Conservation (phyloP, 768 basidiomycete species). For the Paxillus involutus region DNA sequence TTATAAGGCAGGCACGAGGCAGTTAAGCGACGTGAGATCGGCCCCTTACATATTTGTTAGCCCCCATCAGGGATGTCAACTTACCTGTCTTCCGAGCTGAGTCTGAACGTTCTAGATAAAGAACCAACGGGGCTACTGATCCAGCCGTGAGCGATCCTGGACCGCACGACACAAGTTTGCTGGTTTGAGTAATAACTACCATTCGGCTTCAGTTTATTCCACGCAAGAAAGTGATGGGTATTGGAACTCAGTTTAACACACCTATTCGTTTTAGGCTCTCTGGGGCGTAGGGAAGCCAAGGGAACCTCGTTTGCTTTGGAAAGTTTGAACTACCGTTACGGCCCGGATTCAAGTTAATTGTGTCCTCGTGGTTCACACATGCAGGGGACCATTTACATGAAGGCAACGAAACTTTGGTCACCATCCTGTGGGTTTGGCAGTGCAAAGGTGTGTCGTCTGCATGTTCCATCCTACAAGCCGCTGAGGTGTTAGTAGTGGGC, state of each 20-base stretch:
- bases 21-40: conserved; percentile 34
- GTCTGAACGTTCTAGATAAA: conserved; percentile 6
- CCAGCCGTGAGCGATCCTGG: background rate
- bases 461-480: too few species aligned
- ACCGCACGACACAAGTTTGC: background rate
- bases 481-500: too few species aligned
- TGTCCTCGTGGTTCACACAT: conserved; percentile 31
- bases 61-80: conserved; percentile 10
- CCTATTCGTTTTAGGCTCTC: conserved; percentile 28
- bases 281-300: conserved; percentile 16
- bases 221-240: background rate
- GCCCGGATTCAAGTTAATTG: conserved; percentile 12
- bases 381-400: background rate
- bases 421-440: conserved; percentile 5
- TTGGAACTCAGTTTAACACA: conserved; percentile 20
- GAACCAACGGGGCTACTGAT: background rate
- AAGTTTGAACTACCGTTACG: conserved; percentile 6
- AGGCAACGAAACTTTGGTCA: too few species aligned
- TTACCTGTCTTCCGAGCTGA: conserved; percentile 11
- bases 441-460: background rate
- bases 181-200: conserved; percentile 6
- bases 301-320: conserved; percentile 10
- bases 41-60: conserved; percentile 18
- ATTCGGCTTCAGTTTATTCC: conserved; percentile 1
- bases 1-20: conserved; percentile 38